Conservation (phyloP, 2,329 filamentous ascomycete species). For the Whalleya microplaca region DNA sequence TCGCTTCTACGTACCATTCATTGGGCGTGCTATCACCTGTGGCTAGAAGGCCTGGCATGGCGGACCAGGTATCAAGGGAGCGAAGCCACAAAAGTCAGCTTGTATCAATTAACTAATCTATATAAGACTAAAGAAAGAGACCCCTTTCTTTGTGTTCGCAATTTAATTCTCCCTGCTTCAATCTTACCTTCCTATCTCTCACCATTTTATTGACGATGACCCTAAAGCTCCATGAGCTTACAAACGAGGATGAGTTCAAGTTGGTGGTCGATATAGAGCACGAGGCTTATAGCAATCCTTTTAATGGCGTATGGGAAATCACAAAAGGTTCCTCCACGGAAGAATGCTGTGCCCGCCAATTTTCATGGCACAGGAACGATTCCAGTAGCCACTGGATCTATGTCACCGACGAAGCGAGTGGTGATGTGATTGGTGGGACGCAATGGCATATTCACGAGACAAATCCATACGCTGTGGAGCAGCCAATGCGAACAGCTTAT, state of each 20-base stretch:
- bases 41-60: no score
- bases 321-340: slow-evolving; percentile 15
- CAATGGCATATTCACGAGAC: slow-evolving; percentile 20
- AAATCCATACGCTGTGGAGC: slow-evolving; percentile 11
- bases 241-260: slow-evolving; percentile 20
- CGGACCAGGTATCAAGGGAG: no score
- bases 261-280: slow-evolving; percentile 14
- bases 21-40: no score
- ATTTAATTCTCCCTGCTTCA: not conserved
- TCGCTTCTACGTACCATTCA: no score
- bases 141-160: no score
- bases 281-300: slow-evolving; percentile 23
- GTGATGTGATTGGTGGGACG: slow-evolving; percentile 22
- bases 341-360: slow-evolving; percentile 17
- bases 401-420: slow-evolving; percentile 23
- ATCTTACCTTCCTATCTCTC: no score
- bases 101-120: no score
- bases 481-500: slow-evolving; percentile 8
- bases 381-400: slow-evolving; percentile 25
- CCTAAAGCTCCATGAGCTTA: slow-evolving; percentile 6
- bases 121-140: no score
- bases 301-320: slow-evolving; percentile 24
- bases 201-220: no score
- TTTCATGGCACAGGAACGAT: slow-evolving; percentile 20
- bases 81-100: no score